Evolutionary conservation across 805 yeast genomes (phyloP), one percentile per base, ranked within the genome.

Genomic region (Lipomyces lipofer): DNA sequence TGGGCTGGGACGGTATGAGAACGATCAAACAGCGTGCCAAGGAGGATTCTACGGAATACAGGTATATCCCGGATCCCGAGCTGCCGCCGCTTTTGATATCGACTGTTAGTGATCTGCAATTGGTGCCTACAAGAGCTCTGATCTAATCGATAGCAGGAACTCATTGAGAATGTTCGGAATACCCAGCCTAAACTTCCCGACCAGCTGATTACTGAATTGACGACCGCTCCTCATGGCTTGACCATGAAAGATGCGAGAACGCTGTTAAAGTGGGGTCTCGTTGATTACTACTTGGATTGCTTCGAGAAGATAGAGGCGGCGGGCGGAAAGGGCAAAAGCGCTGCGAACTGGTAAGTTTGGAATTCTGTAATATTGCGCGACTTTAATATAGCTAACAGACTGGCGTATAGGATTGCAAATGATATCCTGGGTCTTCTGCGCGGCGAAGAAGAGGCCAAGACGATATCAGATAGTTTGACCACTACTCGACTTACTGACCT

Each of bases 21-120:
- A 92, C 98, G 0, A 74, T 78, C 43, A 76, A 79, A 47, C 71
- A 86, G 47, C 79, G 99, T 66, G 75, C 80, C 2, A 94, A 94
- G 65, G 97, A 92, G 67, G 79, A 80, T 36, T 79, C 88, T 0
- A 78, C 87, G 10, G 99, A 94, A 69, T 94, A 94, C 70, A 75
- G 98, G 64, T 94, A 90, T 67, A 85, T 92, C 78, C 97, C 98
- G 0, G 99, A 94, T 68, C 88, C 95, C 1, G 99, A 94, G 68
- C 72, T 94, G 28, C 90, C 94, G 0, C 69, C 71, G 1, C 70
- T 91, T 3, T 55, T 64, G 13, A 67, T 92, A 2, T 73, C 78
- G 35, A 52, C 70, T 1, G 66, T 66, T 0, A 64, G 78, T 0
- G 62, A 12, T 30, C 44, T n/a, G 38, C 4, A 12, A 24, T 15